Percentiles rank a stretch among this genome's conserved stretches.
These are phyloP conservation scores for Geosmithia putterillii DNA, from an alignment of 2,329 filamentous ascomycete species.

Conservation along the genomic window DNA sequence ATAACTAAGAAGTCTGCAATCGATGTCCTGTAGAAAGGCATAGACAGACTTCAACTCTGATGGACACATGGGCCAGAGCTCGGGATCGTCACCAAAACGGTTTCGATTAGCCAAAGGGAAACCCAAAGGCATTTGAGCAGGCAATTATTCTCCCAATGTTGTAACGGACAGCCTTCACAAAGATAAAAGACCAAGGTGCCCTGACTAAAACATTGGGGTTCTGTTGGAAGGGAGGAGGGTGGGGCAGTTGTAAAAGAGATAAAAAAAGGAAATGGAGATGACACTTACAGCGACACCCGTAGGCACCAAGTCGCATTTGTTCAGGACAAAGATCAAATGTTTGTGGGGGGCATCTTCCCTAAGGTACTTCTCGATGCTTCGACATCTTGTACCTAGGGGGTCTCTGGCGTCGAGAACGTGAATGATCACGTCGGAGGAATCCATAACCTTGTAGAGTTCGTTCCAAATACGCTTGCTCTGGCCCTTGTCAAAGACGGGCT, in stretches of 20 bases:
- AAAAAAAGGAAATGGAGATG: slow-evolving; percentile 5
- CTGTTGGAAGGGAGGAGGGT: slow-evolving; percentile 17
- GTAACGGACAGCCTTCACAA: slow-evolving; percentile 95
- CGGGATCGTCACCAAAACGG: slow-evolving; percentile 84
- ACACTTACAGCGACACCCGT: slow-evolving; percentile 87
- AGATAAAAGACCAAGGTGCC: slow-evolving; percentile 55
- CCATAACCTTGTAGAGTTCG: slow-evolving; percentile 88
- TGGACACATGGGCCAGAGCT: slow-evolving; percentile 67
- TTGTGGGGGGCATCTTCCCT: slow-evolving; percentile 91
- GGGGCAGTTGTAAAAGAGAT: slow-evolving; percentile 5
- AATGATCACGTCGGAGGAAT: slow-evolving; percentile 92
- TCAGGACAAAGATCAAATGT: slow-evolving; percentile 50
- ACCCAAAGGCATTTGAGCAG: slow-evolving; percentile 20
- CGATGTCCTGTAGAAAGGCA: slow-evolving; percentile 36
- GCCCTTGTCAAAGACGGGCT: slow-evolving; percentile 87
- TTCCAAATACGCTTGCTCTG: slow-evolving; percentile 97
- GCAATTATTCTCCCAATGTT: slow-evolving; percentile 89
- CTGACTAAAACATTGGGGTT: slow-evolving; percentile 67
- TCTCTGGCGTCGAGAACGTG: slow-evolving; percentile 87
- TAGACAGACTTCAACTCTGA: slow-evolving; percentile 92
- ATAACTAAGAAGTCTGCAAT: slow-evolving; percentile 97
- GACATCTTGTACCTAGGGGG: slow-evolving; percentile 79
- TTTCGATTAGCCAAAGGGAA: slow-evolving; percentile 51
- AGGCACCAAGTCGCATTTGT: slow-evolving; percentile 66
- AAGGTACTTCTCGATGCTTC: slow-evolving; percentile 72